Base-by-base conservation (phyloP, 495 filamentous ascomycete genomes). In the Mytilinidion resinicola region DNA sequence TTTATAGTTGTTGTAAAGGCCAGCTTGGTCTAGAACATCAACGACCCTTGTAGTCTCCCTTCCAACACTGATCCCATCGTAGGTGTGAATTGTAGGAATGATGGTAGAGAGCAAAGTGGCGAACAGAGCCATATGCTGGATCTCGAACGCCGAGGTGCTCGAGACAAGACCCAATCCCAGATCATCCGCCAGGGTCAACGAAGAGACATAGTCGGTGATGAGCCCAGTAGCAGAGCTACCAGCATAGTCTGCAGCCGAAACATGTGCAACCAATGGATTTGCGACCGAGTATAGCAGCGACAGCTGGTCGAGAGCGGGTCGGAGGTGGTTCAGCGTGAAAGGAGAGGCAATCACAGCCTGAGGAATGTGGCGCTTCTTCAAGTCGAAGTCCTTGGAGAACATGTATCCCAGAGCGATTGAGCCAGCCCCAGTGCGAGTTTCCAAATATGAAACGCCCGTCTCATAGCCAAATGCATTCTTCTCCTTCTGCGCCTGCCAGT, bases 391-490 rank as follows among this genome's bases (percentile, higher is more conserved):
- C 68, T 88, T 87, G 36, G 90, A 96, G 77, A 97, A 98, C 66
- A 97, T 86, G 73, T 98, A 98, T 59, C 93, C 93, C 48, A 98
- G 80, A 35, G 95, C 90, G 70, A 97, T 87, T 66, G 88, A 86
- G 44, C 89, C 93, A 44, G 95, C 93, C 62, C 93, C 93, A 53
- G 88, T 80, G 43, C 95, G 81, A 47, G 88, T 93, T 74, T 98
- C 87, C 73, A 97, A 82, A 4, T 87, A 73, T 56, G 88, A 78
- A 46, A 97, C 82, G 4, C 81, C 76, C 38, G 95, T 90, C 64
- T 82, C 72, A 66, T 90, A 86, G 68, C 90, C 92, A 70, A 89
- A 83, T 49, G 84, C 82, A 74, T 97, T 97, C 67, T 78, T 75
- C 60, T 87, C 85, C 33, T 78, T 72, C 51, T 78, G 69, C 3